Evolutionary conservation across 2,329 filamentous ascomycete genomes (phyloP), one percentile per base, ranked within the genome.

Genomic region (Aspergillus novofumigatus): DNA sequence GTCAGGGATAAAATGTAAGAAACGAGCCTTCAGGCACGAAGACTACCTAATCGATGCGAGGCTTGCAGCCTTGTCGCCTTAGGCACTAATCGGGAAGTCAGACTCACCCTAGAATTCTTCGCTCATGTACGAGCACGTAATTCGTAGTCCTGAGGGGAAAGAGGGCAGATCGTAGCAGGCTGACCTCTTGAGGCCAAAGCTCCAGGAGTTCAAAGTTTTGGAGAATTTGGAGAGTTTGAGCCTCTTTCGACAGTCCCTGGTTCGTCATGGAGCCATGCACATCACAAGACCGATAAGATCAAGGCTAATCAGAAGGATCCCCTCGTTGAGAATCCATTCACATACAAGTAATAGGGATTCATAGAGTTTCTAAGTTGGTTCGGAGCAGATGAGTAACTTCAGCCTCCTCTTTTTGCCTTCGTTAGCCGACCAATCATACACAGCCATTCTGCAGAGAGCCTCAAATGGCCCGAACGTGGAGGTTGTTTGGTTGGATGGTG

Each of bases 301-400:
- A 20, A 23, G 10, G 20, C 20, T 11, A 23, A 44, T 14, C 10
- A 14, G 14, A 17, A 17, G 14, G 5, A 35, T 17, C 2, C 14
- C 32, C 14, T 17, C 11, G 29, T 17, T 5, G 2, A 35, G 14
- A 17, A 38, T 35, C 32, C 32, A n/a, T 28, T 49, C 49, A 51
- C 49, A 50, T 48, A 21, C n/a, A n/a, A 44, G 32, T n/a, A 5
- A 53, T 11, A 2, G n/a, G 26, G 25, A 49, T 20, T 41, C 32
- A 38, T 38, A 51, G 35, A 63, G 58, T 58, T 65, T 65, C 61
- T 54, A 64, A 56, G 58, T 52, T 57, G 55, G 53, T 65, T 64
- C 61, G 57, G 51, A 64, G 63, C 63, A 65, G 62, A 61, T 49
- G 56, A 51, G 57, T 55, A 61, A 52, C 4, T 65, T 65, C 63